Evolutionary conservation across 1,284 basidiomycete species (phyloP).

Genomic region (Veloboletus limbatus): DNA sequence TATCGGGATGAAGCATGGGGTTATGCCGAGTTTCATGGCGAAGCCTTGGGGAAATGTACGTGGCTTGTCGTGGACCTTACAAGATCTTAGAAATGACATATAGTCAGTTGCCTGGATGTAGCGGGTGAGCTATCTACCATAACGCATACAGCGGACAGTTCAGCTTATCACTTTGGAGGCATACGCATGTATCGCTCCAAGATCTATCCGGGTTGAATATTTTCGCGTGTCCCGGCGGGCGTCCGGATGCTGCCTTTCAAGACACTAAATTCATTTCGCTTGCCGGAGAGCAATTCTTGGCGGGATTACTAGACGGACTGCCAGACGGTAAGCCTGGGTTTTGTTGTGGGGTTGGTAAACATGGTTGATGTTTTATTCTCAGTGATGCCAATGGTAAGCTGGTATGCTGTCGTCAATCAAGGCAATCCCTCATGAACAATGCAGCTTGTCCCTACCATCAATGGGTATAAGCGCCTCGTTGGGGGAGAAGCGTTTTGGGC

Average conservation of each 20-base stretch:
- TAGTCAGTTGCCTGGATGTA: constrained; percentile 81
- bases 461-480: constrained; percentile 96
- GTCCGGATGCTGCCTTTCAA: constrained; percentile 67
- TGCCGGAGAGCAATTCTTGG: constrained; percentile 89
- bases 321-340: constrained; percentile 64
- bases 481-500: constrained; percentile 97
- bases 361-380: constrained; percentile 3
- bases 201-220: constrained; percentile 71
- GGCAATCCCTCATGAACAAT: constrained; percentile 5
- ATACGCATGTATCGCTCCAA: constrained; percentile 88
- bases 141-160: not conserved
- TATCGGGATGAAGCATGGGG: constrained; percentile 83
- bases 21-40: constrained; percentile 97
- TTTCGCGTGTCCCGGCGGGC: constrained; percentile 71
- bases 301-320: constrained; percentile 85
- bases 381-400: constrained; percentile 63
- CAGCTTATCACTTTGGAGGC: constrained; percentile 45
- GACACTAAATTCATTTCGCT: constrained; percentile 86
- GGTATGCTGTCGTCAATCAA: not conserved
- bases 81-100: constrained; percentile 3
- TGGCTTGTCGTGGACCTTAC: constrained; percentile 7
- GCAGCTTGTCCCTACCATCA: constrained; percentile 88
- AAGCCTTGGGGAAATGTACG: constrained; percentile 91
- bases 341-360: not conserved
- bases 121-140: constrained; percentile 56